These are phyloP conservation scores for Candida cerambycidarum DNA, from an alignment of 805 yeast species.

Conservation along the genomic window DNA sequence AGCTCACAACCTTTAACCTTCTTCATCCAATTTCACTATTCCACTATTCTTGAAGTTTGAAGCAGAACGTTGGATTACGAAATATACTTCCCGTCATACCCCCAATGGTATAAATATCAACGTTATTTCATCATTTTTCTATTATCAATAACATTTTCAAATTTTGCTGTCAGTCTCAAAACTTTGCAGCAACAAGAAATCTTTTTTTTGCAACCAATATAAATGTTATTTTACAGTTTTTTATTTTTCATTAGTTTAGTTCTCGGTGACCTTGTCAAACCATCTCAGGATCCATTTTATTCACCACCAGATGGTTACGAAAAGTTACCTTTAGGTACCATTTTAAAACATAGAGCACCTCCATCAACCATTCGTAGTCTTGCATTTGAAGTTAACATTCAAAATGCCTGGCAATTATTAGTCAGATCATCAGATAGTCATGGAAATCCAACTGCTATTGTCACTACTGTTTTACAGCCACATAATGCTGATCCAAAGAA, in stretches of 20 bases:
- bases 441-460: slow-evolving; percentile 25
- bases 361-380: slow-evolving; percentile 20
- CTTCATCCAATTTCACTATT: too few relatives aligned
- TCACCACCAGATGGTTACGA: slow-evolving; percentile 23
- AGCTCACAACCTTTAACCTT: too few relatives aligned
- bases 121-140: too few relatives aligned
- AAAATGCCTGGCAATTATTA: slow-evolving; percentile 22
- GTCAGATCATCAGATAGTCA: slow-evolving; percentile 22
- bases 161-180: too few relatives aligned
- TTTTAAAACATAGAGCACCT: slow-evolving; percentile 20
- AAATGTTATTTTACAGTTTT: neutral
- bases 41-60: too few relatives aligned
- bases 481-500: slow-evolving; percentile 25
- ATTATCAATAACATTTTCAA: too few relatives aligned
- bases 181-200: too few relatives aligned
- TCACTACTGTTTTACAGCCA: slow-evolving; percentile 29
- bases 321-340: slow-evolving; percentile 20
- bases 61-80: too few relatives aligned
- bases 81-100: too few relatives aligned
- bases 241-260: neutral
- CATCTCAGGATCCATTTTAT: slow-evolving; percentile 25
- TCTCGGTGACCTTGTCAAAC: slow-evolving; percentile 6
- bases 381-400: slow-evolving; percentile 18
- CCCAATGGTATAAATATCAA: too few relatives aligned
- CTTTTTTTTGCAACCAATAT: slow-evolving; percentile 3